phyloP scores from a whole-genome alignment of 306 rosid species.

The Mucuna pruriens region DNA sequence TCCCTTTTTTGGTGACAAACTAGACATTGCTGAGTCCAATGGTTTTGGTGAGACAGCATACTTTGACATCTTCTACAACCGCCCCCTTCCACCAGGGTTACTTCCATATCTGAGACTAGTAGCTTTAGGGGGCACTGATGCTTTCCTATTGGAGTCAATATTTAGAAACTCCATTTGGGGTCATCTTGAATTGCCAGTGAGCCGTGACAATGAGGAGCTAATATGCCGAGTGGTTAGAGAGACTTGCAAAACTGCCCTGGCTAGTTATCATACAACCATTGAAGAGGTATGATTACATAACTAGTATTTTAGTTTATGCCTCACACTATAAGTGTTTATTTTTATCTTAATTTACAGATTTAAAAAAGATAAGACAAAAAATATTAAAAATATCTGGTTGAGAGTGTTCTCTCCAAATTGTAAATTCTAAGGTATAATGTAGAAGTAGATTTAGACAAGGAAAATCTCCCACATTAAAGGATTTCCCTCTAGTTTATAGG shows the following conservation, averaged over 20 bases:
- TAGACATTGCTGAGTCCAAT: slow-evolving; percentile 84
- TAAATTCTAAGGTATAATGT: no score
- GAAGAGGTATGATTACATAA: slow-evolving; percentile 67
- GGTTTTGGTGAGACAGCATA: slow-evolving; percentile 73
- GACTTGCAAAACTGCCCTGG: slow-evolving; percentile 80
- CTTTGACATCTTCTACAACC: slow-evolving; percentile 69
- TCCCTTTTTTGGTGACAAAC: slow-evolving; percentile 82
- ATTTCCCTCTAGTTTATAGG: neutral
- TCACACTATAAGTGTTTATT: no score
- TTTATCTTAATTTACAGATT: no score
- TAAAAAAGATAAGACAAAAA: no score
- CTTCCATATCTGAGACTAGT: slow-evolving; percentile 80
- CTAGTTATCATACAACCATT: slow-evolving; percentile 78
- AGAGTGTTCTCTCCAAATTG: no score
- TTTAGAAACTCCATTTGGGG: slow-evolving; percentile 85
- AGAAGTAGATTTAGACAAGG: neutral
- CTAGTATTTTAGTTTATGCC: no score
- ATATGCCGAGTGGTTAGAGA: slow-evolving; percentile 72
- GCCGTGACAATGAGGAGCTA: slow-evolving; percentile 91
- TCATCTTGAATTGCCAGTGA: slow-evolving; percentile 75
- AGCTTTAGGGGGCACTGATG: slow-evolving; percentile 85
- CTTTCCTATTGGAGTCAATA: slow-evolving; percentile 82
- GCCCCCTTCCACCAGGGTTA: slow-evolving; percentile 69
- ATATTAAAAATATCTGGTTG: no score
- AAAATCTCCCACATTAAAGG: neutral